Evolutionary conservation across 2,329 filamentous ascomycete genomes (phyloP), one percentile per base, ranked within the genome.

Genomic region (Xylaria sp.): DNA sequence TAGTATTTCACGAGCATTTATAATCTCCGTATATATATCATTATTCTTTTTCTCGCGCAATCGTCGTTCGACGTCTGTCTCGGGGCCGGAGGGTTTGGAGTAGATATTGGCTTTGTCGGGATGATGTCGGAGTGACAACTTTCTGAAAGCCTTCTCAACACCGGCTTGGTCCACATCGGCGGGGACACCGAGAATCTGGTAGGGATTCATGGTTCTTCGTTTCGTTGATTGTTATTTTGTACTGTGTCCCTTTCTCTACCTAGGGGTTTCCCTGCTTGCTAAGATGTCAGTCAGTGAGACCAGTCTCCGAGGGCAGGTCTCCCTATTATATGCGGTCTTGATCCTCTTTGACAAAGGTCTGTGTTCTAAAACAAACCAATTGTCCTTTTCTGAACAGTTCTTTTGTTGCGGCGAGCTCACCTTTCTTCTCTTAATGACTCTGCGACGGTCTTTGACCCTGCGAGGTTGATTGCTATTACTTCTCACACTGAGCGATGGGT

Each of bases 61-160:
- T 5, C 35, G 6, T 0, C 19, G 34, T 6, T 59, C 47, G 7
- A 2, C 4, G 2, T 19, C 2, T 9, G 50, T 46, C n/a, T 62
- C 60, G 0, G 3, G 16, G 1, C 16, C 46, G 0, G 39, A 3
- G 3, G 60, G 60, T 0, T 10, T 8, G 16, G 54, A 55, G 1
- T 51, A 6, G 3, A 10, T 3, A 9, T 62, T 62, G 1, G 54
- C 51, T 4, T 51, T 59, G 23, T 62, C 60, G 1, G 60, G 60
- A 6, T 62, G 60, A 0, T 11, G 1, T 5, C 10, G 34, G 0
- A 55, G 2, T 0, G 60, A 57, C 3, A 62, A 11, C 3, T 8
- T 5, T 13, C 8, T 55, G 47, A 62, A 62, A 1, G 60, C 57
- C 16, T 46, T 57, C 2, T 62, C 51, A 2, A 62, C 57, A 2